phyloP scores from a whole-genome alignment of 164 flowering plant genomes.

The Kalanchoe fedtschenkoi region DNA sequence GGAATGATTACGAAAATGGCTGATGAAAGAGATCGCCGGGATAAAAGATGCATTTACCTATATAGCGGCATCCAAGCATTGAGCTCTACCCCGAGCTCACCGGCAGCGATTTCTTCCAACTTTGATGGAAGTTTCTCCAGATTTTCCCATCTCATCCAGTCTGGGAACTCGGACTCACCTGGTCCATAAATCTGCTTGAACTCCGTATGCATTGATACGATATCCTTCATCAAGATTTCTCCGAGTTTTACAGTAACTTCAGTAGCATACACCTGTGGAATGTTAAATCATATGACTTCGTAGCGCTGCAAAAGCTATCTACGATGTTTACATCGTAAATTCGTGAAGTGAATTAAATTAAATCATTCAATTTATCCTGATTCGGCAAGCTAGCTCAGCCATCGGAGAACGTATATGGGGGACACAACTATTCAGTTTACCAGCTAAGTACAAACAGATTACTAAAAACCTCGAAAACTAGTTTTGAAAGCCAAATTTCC shows the following conservation, averaged over 20 bases:
- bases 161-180: slow-evolving; percentile 30
- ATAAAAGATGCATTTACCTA: slow-evolving; percentile 29
- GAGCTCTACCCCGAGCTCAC: slow-evolving; percentile 42
- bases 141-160: slow-evolving; percentile 65
- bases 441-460: no score
- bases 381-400: no score
- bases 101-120: slow-evolving; percentile 40
- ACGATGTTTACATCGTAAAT: no score
- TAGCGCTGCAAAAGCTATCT: neutral
- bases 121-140: slow-evolving; percentile 44
- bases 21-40: neutral
- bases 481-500: no score
- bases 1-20: neutral
- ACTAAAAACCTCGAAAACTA: no score
- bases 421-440: no score
- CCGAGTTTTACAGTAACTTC: slow-evolving; percentile 62
- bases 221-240: slow-evolving; percentile 79
- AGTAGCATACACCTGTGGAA: slow-evolving; percentile 64
- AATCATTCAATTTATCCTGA: no score
- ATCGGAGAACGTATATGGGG: no score
- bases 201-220: slow-evolving; percentile 70
- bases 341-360: no score
- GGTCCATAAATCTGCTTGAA: slow-evolving; percentile 65
- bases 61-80: slow-evolving; percentile 74
- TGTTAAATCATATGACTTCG: neutral